phyloP scores from a whole-genome alignment of 768 basidiomycete species.

The Pisolithus marmoratus region DNA sequence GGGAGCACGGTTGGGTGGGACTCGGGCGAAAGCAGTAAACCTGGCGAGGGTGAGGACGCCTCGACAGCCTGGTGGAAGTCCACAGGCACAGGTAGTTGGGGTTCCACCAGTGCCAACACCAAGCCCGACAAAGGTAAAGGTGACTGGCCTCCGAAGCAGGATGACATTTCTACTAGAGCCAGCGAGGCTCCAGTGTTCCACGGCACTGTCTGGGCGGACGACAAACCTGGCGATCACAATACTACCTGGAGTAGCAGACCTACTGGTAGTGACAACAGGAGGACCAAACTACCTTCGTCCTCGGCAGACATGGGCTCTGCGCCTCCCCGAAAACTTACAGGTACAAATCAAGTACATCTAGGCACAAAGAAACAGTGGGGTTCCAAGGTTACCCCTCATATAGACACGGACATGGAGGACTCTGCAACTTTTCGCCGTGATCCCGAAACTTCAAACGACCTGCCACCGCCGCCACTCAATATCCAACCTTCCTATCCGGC shows the following conservation, averaged over 20 bases:
- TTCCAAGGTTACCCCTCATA: background rate
- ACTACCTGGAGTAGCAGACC: background rate
- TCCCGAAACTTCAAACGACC: background rate
- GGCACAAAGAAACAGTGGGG: conserved; percentile 8
- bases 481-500: background rate
- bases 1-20: conserved; percentile 1
- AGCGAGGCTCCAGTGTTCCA: background rate
- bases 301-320: conserved; percentile 3
- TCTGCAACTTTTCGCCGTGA: background rate
- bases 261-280: conserved; percentile 7
- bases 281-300: conserved; percentile 12
- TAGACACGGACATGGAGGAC: background rate
- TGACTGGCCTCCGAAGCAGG: too few species aligned
- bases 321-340: conserved; percentile 9
- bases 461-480: background rate
- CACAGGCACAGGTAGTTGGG: too few species aligned
- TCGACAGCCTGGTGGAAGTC: too few species aligned
- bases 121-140: too few species aligned
- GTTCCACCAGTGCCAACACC: too few species aligned
- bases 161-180: background rate
- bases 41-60: background rate
- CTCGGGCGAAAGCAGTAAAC: background rate
- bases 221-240: background rate
- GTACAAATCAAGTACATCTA: conserved; percentile 21
- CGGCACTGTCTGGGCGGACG: background rate